Percentiles rank a stretch among this genome's conserved stretches.
Evolutionary conservation across 2,329 filamentous ascomycete genomes (phyloP).

Genomic region (Claviceps pazoutovae): DNA sequence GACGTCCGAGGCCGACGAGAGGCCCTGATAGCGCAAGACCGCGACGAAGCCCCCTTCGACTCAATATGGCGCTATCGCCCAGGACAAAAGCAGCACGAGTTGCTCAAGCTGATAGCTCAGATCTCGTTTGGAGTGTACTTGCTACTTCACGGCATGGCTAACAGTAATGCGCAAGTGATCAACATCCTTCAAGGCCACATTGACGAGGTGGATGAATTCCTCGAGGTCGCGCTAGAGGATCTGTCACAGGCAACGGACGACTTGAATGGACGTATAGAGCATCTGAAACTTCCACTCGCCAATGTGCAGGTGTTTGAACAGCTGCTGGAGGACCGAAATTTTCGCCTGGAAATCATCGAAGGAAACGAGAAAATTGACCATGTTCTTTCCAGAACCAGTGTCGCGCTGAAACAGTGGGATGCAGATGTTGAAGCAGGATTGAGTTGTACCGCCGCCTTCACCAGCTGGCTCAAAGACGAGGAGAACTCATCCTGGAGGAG

Average conservation of each 20-base stretch:
- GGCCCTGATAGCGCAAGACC: constrained; percentile 51
- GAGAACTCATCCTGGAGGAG: constrained; percentile 45
- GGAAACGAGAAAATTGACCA: constrained; percentile 88
- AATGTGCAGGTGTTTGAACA: constrained; percentile 73
- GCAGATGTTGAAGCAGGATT: constrained; percentile 69
- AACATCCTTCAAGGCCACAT: constrained; percentile 84
- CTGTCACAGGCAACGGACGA: constrained; percentile 66
- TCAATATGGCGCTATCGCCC: constrained; percentile 63
- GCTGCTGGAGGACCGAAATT: constrained; percentile 74
- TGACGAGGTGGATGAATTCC: constrained; percentile 82
- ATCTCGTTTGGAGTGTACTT: constrained; percentile 90
- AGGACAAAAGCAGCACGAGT: constrained; percentile 68
- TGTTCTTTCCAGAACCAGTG: constrained; percentile 67
- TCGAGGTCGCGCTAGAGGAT: constrained; percentile 77
- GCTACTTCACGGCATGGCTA: constrained; percentile 70
- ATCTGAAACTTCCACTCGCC: constrained; percentile 68
- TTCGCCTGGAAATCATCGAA: constrained; percentile 67
- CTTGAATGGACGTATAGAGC: constrained; percentile 64
- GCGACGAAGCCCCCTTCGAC: constrained; percentile 57
- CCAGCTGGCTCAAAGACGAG: constrained; percentile 57
- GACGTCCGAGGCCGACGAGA: constrained; percentile 50
- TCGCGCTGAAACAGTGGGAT: constrained; percentile 61
- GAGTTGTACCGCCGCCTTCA: constrained; percentile 61
- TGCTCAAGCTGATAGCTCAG: constrained; percentile 82
- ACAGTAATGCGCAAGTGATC: constrained; percentile 77